Percentiles rank a stretch among this genome's conserved stretches.
These are phyloP conservation scores for Pleurotus tuber-regium DNA, from an alignment of 768 basidiomycete species.

Conservation along the genomic window DNA sequence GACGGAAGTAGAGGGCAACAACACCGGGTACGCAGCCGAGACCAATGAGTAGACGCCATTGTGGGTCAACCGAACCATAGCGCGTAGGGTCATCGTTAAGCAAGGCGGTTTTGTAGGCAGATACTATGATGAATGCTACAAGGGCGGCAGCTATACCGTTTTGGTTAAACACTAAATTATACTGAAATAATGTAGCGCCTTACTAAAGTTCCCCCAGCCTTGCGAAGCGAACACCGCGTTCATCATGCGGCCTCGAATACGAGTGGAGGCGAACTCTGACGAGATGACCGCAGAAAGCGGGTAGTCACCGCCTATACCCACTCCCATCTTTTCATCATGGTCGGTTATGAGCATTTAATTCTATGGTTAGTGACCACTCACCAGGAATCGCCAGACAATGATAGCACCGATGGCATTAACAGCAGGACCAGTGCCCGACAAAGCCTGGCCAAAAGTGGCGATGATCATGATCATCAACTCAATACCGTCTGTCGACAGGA, in stretches of 20 bases:
- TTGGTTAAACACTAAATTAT: neutral
- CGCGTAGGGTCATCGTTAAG: conserved; percentile 37
- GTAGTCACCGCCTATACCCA: conserved; percentile 90
- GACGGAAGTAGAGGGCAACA: conserved; percentile 86
- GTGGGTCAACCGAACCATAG: conserved; percentile 59
- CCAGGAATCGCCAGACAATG: conserved; percentile 81
- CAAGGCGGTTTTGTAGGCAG: conserved; percentile 65
- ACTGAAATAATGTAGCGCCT: conserved; percentile 17
- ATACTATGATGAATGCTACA: conserved; percentile 59
- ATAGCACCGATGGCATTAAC: conserved; percentile 74
- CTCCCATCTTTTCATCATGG: conserved; percentile 49
- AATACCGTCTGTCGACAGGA: conserved; percentile 48
- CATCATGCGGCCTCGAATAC: conserved; percentile 83
- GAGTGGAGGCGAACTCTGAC: conserved; percentile 82
- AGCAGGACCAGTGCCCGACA: conserved; percentile 65
- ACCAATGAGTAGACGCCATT: conserved; percentile 81
- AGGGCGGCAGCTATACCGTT: conserved; percentile 53
- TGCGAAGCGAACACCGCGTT: conserved; percentile 84
- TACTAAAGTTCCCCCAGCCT: conserved; percentile 84
- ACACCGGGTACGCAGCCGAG: conserved; percentile 80
- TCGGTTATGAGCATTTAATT: conserved; percentile 2
- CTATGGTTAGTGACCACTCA: conserved; percentile 19
- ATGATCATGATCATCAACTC: conserved; percentile 83
- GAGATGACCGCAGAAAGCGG: conserved; percentile 84
- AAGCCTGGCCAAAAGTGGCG: conserved; percentile 75